phyloP scores from a whole-genome alignment of 345 rosid species.

The Populus ilicifolia region DNA sequence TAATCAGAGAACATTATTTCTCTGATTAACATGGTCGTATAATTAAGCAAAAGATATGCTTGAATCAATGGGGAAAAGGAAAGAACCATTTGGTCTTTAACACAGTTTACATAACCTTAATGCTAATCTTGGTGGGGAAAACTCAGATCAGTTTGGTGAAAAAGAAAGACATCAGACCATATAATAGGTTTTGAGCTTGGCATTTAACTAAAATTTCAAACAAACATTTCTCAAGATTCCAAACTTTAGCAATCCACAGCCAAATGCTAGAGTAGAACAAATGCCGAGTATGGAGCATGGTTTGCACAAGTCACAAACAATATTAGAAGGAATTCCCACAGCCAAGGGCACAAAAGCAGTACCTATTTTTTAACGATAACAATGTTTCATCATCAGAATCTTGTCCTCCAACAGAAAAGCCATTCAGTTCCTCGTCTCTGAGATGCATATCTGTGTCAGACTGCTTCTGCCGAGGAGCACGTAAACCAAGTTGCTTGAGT shows the following conservation, averaged over 20 bases:
- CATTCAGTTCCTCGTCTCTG: conserved; percentile 48
- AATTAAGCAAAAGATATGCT: background rate
- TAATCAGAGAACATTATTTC: background rate
- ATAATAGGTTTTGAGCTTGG: background rate
- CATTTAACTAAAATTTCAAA: background rate
- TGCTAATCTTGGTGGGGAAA: background rate
- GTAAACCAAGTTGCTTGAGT: conserved; percentile 79
- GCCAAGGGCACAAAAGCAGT: conserved; percentile 10
- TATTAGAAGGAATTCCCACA: background rate
- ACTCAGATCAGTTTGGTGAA: background rate
- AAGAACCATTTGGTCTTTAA: background rate
- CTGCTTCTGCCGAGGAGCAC: conserved; percentile 38
- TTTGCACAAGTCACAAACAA: background rate
- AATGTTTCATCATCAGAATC: conserved; percentile 62
- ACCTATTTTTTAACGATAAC: conserved; percentile 63
- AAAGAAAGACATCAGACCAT: background rate
- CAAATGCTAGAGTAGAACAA: background rate
- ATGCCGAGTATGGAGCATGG: background rate
- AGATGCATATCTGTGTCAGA: conserved; percentile 37
- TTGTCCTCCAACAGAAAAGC: conserved; percentile 27
- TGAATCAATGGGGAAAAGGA: background rate
- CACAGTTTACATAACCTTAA: background rate
- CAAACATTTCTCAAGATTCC: background rate
- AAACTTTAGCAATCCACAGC: background rate
- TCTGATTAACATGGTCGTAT: background rate